These are phyloP conservation scores for Moesziomyces globuligerus DNA, from an alignment of 1,284 basidiomycete genomes.

Conservation along the genomic window DNA sequence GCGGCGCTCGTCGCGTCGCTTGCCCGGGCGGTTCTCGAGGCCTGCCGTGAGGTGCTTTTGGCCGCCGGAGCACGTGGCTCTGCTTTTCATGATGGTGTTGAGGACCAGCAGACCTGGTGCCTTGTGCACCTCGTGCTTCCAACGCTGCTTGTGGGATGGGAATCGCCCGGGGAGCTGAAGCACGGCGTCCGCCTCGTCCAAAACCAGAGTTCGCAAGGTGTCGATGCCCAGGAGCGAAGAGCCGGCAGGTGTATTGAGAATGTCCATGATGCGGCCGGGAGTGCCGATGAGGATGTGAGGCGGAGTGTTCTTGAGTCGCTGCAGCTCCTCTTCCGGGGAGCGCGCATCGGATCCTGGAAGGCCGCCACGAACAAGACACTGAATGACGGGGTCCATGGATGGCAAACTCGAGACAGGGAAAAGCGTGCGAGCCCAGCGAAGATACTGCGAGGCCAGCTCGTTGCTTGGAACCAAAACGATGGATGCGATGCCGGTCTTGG, in stretches of 20 bases:
- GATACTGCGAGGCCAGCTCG: conserved; percentile 63
- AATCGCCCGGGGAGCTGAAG: conserved; percentile 63
- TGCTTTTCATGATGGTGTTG: conserved; percentile 53
- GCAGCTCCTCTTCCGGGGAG: conserved; percentile 39
- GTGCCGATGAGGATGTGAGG: conserved; percentile 64
- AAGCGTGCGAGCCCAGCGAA: conserved; percentile 54
- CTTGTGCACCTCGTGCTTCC: conserved; percentile 60
- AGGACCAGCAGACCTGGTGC: conserved; percentile 58
- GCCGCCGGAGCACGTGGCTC: conserved; percentile 60
- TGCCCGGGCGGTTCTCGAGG: conserved; percentile 52
- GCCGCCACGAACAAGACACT: conserved; percentile 52
- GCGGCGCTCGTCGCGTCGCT: conserved; percentile 41
- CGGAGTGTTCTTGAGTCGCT: conserved; percentile 42
- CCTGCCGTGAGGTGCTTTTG: conserved; percentile 51
- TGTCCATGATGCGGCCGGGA: conserved; percentile 57
- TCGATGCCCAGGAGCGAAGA: conserved; percentile 52
- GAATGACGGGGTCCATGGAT: conserved; percentile 57
- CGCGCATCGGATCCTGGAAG: conserved; percentile 15
- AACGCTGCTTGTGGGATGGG: conserved; percentile 57
- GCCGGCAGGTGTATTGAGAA: conserved; percentile 48
- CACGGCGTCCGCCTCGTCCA: conserved; percentile 64
- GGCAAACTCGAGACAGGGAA: conserved; percentile 38
- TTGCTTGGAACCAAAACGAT: conserved; percentile 63
- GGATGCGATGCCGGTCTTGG: conserved; percentile 51
- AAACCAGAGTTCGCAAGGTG: conserved; percentile 56